These are phyloP conservation scores for Protomyces gravidus DNA, from an alignment of 1,139 yeast species.

Conservation along the genomic window DNA sequence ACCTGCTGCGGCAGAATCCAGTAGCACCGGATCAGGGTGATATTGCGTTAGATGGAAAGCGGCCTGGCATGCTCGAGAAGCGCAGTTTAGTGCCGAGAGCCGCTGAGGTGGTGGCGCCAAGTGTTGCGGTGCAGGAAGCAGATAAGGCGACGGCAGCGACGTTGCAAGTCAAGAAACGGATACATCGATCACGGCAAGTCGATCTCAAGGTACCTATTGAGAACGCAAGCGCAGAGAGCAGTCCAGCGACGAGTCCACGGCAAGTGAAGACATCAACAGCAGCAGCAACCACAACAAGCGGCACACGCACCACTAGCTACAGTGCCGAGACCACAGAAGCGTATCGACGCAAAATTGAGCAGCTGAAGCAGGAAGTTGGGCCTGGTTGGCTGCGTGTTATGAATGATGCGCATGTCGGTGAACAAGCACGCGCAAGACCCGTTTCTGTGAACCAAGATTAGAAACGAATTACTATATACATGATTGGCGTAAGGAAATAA, in stretches of 20 bases:
- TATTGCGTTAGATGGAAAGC: slow-evolving; percentile 56
- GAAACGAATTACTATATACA: neutral
- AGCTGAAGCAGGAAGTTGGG: slow-evolving; percentile 34
- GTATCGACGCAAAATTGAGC: slow-evolving; percentile 33
- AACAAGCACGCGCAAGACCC: neutral
- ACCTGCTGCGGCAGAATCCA: slow-evolving; percentile 48
- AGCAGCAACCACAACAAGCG: neutral
- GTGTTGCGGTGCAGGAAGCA: neutral
- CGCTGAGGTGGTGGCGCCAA: slow-evolving; percentile 27
- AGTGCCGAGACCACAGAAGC: slow-evolving; percentile 29
- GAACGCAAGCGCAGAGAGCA: neutral
- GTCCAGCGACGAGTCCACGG: neutral
- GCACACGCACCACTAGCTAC: neutral
- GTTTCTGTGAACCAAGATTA: neutral
- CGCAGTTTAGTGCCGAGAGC: slow-evolving; percentile 33
- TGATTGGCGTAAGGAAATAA: no score
- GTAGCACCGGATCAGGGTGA: slow-evolving; percentile 45
- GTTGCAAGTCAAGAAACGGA: slow-evolving; percentile 18
- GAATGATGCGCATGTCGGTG: slow-evolving; percentile 23
- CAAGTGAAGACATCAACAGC: neutral
- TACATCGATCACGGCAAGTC: slow-evolving; percentile 31
- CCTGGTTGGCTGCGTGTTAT: slow-evolving; percentile 35
- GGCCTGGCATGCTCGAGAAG: slow-evolving; percentile 59
- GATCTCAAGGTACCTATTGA: slow-evolving; percentile 28
- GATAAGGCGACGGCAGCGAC: slow-evolving; percentile 1